A percentile compares a stretch with the other conserved stretches of the same genome.
Conservation (phyloP, 73 alveolate genomes). For the Tetrahymena malaccensis region DNA sequence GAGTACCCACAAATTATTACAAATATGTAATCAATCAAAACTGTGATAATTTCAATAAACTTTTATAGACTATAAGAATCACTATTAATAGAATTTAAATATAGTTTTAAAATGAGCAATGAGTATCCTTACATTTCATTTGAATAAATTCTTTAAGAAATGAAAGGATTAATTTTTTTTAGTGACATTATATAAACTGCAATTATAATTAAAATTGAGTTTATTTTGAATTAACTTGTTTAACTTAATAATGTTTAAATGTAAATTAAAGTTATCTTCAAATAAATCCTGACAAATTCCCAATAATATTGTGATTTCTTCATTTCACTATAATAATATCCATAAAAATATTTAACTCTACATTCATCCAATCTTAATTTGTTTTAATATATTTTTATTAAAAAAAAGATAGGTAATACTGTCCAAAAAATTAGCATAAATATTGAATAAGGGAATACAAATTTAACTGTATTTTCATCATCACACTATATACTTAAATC, state of each 20-base stretch:
- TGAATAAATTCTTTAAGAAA: background rate
- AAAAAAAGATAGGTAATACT: background rate
- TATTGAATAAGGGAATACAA: background rate
- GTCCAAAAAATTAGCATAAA: background rate
- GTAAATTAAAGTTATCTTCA: no score
- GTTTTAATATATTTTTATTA: no score
- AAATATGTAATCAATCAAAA: background rate
- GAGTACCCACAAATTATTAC: background rate
- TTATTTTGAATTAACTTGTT: background rate
- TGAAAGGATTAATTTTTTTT: background rate
- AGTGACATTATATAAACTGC: background rate
- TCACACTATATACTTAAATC: background rate
- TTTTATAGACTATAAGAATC: background rate
- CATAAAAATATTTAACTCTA: background rate
- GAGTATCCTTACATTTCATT: background rate
- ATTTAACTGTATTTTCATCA: background rate
- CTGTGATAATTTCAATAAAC: background rate
- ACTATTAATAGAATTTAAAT: no score
- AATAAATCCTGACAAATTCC: background rate
- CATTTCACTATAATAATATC: background rate
- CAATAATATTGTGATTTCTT: no score
- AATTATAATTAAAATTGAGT: background rate
- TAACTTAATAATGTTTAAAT: no score
- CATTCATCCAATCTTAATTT: background rate
- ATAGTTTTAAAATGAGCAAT: no score